These are phyloP conservation scores for Schwanniomyces polymorphus DNA, from an alignment of 805 yeast genomes.

Conservation along the genomic window DNA sequence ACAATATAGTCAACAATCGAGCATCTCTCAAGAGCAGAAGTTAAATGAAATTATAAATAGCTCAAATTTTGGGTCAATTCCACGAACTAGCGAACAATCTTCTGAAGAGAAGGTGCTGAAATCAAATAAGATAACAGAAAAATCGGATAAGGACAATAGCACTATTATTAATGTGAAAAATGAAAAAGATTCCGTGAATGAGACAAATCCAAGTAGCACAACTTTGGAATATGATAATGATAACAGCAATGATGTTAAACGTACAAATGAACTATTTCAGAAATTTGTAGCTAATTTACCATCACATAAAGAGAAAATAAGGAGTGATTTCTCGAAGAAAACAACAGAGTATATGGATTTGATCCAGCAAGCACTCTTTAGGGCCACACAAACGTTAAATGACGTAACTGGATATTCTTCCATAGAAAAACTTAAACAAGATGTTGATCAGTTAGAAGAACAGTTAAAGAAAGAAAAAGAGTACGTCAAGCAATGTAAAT, in stretches of 20 bases:
- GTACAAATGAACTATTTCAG: slow-evolving; percentile 6
- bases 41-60: slow-evolving; percentile 33
- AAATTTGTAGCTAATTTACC: slow-evolving; percentile 39
- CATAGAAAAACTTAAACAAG: slow-evolving; percentile 67
- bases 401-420: slow-evolving; percentile 90
- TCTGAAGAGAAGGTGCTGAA: neutral
- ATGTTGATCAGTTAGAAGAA: slow-evolving; percentile 58
- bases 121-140: neutral
- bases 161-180: neutral
- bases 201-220: neutral
- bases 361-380: slow-evolving; percentile 54
- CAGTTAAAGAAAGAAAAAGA: slow-evolving; percentile 49
- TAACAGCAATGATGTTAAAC: neutral
- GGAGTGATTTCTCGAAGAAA: slow-evolving; percentile 37
- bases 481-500: slow-evolving; percentile 49
- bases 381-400: slow-evolving; percentile 70
- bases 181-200: neutral
- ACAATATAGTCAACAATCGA: neutral
- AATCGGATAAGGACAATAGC: neutral
- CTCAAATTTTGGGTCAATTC: slow-evolving; percentile 16
- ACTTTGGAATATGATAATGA: neutral
- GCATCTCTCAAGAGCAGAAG: slow-evolving; percentile 21
- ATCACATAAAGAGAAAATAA: slow-evolving; percentile 42
- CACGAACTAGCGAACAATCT: neutral
- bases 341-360: slow-evolving; percentile 53